Conservation (phyloP, 371 early-diverging fungal species). For the Smittium culicis region DNA sequence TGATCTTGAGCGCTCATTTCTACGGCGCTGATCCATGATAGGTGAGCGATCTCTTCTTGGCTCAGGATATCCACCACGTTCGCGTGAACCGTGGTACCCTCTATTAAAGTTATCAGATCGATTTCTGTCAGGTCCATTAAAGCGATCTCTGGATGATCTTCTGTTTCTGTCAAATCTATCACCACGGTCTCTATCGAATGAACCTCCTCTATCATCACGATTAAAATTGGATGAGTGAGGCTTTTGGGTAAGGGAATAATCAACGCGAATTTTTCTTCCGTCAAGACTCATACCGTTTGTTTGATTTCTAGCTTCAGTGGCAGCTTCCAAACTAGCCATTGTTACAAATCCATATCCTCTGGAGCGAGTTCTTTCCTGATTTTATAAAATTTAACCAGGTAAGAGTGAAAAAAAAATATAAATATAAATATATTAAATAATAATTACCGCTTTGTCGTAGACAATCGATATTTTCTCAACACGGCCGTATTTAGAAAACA, state of each 20-base stretch:
- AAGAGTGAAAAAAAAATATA: neutral
- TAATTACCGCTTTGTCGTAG: slow-evolving; percentile 7
- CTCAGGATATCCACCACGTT: neutral
- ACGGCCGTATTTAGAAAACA: slow-evolving; percentile 10
- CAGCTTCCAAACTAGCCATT: slow-evolving; percentile 33
- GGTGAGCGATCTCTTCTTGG: neutral
- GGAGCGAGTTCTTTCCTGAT: slow-evolving; percentile 6
- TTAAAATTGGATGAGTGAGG: neutral
- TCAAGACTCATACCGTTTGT: slow-evolving; percentile 50
- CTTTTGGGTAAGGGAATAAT: slow-evolving; percentile 21
- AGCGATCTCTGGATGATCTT: neutral
- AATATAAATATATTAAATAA: neutral
- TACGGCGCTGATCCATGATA: neutral
- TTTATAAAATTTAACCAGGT: neutral
- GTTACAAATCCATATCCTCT: slow-evolving; percentile 71
- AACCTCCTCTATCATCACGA: neutral
- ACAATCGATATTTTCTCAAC: slow-evolving; percentile 10
- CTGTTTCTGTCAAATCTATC: neutral
- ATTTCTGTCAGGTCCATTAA: neutral
- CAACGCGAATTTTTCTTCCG: slow-evolving; percentile 54
- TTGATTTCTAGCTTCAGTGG: slow-evolving; percentile 41
- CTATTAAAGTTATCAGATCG: neutral
- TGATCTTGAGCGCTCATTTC: neutral
- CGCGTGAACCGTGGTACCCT: neutral
- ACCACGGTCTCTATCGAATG: neutral